Percentiles rank a stretch among this genome's conserved stretches.
Evolutionary conservation across 2,329 filamentous ascomycete species (phyloP).

Genomic region (Lomentospora prolificans): DNA sequence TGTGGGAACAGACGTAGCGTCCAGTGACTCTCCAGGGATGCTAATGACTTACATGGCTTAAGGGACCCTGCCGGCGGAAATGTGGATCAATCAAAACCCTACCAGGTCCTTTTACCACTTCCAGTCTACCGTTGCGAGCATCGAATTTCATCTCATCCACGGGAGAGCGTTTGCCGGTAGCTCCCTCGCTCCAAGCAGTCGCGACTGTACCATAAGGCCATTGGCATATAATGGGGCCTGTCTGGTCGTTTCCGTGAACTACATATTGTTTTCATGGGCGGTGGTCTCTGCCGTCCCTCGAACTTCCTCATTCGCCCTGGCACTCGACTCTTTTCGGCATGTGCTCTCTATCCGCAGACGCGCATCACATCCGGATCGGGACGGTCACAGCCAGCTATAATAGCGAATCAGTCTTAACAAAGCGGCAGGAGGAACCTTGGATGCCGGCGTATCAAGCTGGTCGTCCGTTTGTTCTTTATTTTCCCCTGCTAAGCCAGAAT

Average conservation of each 20-base stretch:
- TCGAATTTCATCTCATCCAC: slow-evolving; percentile 6
- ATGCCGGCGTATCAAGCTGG: background rate
- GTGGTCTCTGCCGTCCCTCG: background rate
- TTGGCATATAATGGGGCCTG: background rate
- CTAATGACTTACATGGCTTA: too few relatives aligned
- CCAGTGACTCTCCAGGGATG: too few relatives aligned
- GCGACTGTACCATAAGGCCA: background rate
- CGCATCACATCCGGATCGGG: slow-evolving; percentile 2
- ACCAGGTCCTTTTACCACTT: background rate
- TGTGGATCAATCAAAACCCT: background rate
- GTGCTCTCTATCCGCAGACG: background rate
- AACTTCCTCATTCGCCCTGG: slow-evolving; percentile 3
- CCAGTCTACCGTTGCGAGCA: background rate
- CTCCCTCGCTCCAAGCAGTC: background rate
- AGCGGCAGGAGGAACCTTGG: background rate
- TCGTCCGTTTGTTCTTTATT: background rate
- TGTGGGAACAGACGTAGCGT: too few relatives aligned
- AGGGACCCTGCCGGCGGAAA: background rate
- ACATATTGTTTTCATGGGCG: background rate
- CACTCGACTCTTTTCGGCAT: slow-evolving; percentile 2
- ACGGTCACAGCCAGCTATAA: slow-evolving; percentile 6
- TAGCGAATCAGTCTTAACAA: background rate
- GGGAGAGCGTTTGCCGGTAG: background rate
- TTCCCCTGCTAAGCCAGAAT: background rate
- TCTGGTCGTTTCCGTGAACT: slow-evolving; percentile 2